These are phyloP conservation scores for Colletotrichum coccodes DNA, from an alignment of 2,329 filamentous ascomycete species.

Conservation along the genomic window DNA sequence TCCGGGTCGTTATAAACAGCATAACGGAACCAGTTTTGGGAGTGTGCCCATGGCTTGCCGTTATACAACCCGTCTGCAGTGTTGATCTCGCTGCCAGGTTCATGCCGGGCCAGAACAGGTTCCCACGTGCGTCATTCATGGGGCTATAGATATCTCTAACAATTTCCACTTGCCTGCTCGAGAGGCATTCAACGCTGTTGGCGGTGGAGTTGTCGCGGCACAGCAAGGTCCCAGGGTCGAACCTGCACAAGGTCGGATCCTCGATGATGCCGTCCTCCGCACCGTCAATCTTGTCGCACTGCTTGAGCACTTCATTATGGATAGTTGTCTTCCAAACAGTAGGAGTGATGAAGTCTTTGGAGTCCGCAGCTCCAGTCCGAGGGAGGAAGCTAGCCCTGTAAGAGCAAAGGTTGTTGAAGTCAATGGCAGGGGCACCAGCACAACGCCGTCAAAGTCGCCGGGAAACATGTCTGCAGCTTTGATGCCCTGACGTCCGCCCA, in stretches of 20 bases:
- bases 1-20: constrained; percentile 51
- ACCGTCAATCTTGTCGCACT: constrained; percentile 61
- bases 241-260: constrained; percentile 52
- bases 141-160: constrained; percentile 42
- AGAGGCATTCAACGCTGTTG: constrained; percentile 45
- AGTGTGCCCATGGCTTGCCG: constrained; percentile 36
- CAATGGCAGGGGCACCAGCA: constrained; percentile 60
- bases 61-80: constrained; percentile 58
- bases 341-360: constrained; percentile 39
- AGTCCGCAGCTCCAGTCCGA: constrained; percentile 49
- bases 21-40: constrained; percentile 49
- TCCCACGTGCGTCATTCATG: constrained; percentile 43
- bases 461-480: constrained; percentile 53
- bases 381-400: constrained; percentile 48
- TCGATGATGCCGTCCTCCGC: constrained; percentile 58
- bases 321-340: constrained; percentile 21
- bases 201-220: constrained; percentile 6
- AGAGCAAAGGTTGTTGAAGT: constrained; percentile 43
- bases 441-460: constrained; percentile 63
- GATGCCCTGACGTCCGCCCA: constrained; percentile 63
- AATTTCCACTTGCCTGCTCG: constrained; percentile 49
- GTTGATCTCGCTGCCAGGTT: constrained; percentile 55
- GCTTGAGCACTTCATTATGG: constrained; percentile 50
- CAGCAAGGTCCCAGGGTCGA: constrained; percentile 29
- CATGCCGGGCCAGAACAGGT: constrained; percentile 53